Evolutionary conservation across 2,329 filamentous ascomycete genomes (phyloP).

Genomic region (Botryosphaeria dothidea): DNA sequence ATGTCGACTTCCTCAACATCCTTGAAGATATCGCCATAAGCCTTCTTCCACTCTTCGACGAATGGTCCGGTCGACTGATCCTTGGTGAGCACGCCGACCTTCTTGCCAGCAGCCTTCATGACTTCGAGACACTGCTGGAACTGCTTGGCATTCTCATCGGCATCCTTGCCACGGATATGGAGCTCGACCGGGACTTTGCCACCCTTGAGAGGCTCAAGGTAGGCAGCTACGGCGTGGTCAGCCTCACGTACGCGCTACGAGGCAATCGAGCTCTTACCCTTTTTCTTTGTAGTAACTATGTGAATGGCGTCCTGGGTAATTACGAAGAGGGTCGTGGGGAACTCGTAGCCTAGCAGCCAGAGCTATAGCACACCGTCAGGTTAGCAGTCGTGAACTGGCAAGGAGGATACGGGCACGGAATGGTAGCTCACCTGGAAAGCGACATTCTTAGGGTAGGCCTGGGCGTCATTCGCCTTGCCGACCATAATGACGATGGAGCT

Average conservation of each 20-base stretch:
- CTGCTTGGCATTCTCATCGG: conserved; percentile 86
- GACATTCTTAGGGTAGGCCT: conserved; percentile 92
- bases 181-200: conserved; percentile 93
- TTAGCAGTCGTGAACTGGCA: conserved; percentile 9
- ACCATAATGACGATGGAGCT: conserved; percentile 87
- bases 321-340: conserved; percentile 91
- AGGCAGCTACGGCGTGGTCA: conserved; percentile 67
- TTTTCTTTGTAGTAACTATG: conserved; percentile 94
- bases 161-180: conserved; percentile 86
- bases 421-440: conserved; percentile 77
- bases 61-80: conserved; percentile 85
- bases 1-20: conserved; percentile 90
- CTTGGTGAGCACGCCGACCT: conserved; percentile 83
- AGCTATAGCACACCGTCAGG: conserved; percentile 61
- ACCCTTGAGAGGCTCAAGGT: conserved; percentile 87
- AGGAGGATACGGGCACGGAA: not conserved
- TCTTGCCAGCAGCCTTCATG: conserved; percentile 90
- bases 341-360: conserved; percentile 98
- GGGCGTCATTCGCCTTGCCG: conserved; percentile 89
- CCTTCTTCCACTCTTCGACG: conserved; percentile 92
- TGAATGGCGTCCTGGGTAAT: conserved; percentile 86
- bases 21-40: conserved; percentile 73
- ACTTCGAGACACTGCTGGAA: conserved; percentile 81
- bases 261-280: conserved; percentile 61
- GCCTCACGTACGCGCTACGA: conserved; percentile 26